phyloP scores from a whole-genome alignment of 179 eudicot genomes.

The Silene coronaria region DNA sequence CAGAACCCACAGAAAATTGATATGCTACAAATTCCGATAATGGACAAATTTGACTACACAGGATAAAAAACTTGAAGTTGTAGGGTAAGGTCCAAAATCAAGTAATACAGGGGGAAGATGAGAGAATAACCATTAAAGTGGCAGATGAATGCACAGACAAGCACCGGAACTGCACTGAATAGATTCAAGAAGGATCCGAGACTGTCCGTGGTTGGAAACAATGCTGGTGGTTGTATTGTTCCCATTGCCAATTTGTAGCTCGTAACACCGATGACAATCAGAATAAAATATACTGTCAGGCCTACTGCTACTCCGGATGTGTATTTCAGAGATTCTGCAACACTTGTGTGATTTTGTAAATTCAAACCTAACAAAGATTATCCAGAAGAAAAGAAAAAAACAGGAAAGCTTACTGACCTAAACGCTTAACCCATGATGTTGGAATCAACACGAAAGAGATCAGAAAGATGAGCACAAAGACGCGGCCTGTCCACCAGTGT shows the following conservation, averaged over 20 bases:
- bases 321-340: constrained; percentile 33
- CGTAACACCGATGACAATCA: constrained; percentile 29
- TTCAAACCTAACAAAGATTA: background rate
- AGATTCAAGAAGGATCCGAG: constrained; percentile 27
- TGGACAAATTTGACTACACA: background rate
- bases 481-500: constrained; percentile 38
- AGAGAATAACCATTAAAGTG: constrained; percentile 33
- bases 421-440: constrained; percentile 27
- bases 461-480: constrained; percentile 25
- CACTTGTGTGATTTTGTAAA: background rate
- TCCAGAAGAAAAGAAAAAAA: background rate
- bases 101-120: background rate
- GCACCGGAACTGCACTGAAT: constrained; percentile 37
- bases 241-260: constrained; percentile 30
- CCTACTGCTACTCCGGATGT: constrained; percentile 37
- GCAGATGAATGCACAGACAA: constrained; percentile 34
- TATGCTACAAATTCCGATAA: too few species aligned
- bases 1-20: background rate
- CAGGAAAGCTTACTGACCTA: constrained; percentile 28
- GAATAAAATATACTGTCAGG: constrained; percentile 31
- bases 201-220: constrained; percentile 29
- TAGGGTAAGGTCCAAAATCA: background rate
- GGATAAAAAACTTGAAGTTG: too few species aligned
- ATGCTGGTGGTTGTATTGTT: constrained; percentile 28
- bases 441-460: constrained; percentile 28